Percentiles rank a stretch among this genome's conserved stretches.
phyloP scores from a whole-genome alignment of 2,329 filamentous ascomycete genomes.

The Dactylellina sp. region DNA sequence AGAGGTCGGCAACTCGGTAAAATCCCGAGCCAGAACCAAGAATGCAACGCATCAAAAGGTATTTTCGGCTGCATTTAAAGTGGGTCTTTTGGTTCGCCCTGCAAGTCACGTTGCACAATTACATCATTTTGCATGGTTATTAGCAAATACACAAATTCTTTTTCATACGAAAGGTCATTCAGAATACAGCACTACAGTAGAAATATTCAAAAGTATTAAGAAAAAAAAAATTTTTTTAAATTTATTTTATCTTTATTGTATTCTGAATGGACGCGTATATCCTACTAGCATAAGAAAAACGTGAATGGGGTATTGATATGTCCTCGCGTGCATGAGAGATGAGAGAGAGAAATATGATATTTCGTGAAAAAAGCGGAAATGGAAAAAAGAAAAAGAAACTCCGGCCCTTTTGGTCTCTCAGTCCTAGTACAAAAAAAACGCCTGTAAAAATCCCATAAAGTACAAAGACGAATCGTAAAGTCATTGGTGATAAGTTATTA shows the following conservation, averaged over 20 bases:
- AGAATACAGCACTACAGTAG: too few relatives aligned
- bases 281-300: too few relatives aligned
- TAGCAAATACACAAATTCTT: neutral
- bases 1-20: too few relatives aligned
- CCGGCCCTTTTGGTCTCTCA: slow-evolving; percentile 18
- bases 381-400: slow-evolving; percentile 19
- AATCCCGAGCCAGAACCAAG: neutral
- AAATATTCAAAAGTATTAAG: too few relatives aligned
- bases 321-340: neutral
- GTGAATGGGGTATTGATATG: neutral
- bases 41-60: neutral
- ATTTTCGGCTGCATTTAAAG: neutral
- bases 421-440: slow-evolving; percentile 3
- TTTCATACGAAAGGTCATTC: too few relatives aligned
- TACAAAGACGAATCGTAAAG: slow-evolving; percentile 26
- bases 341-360: neutral
- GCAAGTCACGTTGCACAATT: slow-evolving; percentile 5
- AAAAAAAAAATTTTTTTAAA: too few relatives aligned
- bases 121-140: slow-evolving; percentile 11
- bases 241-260: too few relatives aligned
- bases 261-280: too few relatives aligned
- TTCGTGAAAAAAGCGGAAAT: neutral
- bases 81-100: neutral
- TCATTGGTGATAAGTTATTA: neutral
- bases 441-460: slow-evolving; percentile 8